phyloP scores from a whole-genome alignment of 106 monocot species.

The Dioscorea dumetorum region DNA sequence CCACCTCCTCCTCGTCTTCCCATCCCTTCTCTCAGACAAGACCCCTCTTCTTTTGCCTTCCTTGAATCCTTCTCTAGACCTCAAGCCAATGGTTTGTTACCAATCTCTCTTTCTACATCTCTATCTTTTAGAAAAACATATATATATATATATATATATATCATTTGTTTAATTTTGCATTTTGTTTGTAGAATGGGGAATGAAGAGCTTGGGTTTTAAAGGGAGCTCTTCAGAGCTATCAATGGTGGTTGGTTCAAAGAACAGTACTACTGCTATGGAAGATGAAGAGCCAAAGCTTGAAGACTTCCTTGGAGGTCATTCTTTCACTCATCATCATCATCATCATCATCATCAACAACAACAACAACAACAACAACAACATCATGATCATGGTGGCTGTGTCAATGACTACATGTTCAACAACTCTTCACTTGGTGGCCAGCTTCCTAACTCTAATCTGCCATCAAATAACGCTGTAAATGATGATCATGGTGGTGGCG shows the following conservation, averaged over 20 bases:
- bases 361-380: too few species aligned
- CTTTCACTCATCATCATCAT: slow-evolving; percentile 45
- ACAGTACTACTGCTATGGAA: slow-evolving; percentile 16
- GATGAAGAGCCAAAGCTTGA: slow-evolving; percentile 78
- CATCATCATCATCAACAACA: too few species aligned
- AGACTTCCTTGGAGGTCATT: slow-evolving; percentile 79
- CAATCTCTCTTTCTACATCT: slow-evolving; percentile 2
- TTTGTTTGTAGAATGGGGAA: slow-evolving; percentile 58
- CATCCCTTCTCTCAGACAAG: slow-evolving; percentile 18
- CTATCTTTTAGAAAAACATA: too few species aligned
- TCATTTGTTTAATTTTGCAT: background rate
- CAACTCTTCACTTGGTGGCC: slow-evolving; percentile 38
- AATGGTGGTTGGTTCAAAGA: slow-evolving; percentile 68
- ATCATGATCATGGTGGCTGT: slow-evolving; percentile 1
- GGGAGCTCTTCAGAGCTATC: slow-evolving; percentile 79
- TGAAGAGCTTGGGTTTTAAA: slow-evolving; percentile 58
- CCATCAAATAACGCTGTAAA: background rate
- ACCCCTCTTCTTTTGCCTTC: slow-evolving; percentile 44
- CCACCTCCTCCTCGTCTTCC: slow-evolving; percentile 13
- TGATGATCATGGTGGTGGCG: background rate
- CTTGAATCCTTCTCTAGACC: slow-evolving; percentile 46
- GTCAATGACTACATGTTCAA: slow-evolving; percentile 38
- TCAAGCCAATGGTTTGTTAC: slow-evolving; percentile 25
- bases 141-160: background rate
- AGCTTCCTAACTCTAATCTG: slow-evolving; percentile 6